Evolutionary conservation across 768 basidiomycete genomes (phyloP).

Genomic region (Tylopilus vinaceipallidus): DNA sequence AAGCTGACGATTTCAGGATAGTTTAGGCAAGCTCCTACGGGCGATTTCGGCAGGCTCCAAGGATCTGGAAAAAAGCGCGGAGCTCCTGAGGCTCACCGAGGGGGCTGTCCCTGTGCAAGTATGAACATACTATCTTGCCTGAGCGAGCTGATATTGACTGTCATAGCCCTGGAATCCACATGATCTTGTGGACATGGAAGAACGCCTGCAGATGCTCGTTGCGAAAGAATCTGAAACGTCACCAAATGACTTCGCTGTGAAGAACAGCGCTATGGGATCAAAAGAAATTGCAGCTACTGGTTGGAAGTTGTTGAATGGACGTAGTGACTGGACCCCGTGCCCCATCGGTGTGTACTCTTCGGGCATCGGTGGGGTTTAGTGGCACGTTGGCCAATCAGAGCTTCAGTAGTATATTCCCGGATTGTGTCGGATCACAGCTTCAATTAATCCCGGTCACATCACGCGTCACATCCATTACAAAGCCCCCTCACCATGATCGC

Average conservation of each 20-base stretch:
- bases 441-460: conserved; percentile 13
- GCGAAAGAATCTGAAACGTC: conserved; percentile 12
- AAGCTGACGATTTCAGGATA: conserved; percentile 13
- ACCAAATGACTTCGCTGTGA: background rate
- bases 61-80: conserved; percentile 17
- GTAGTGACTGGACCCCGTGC: conserved; percentile 55
- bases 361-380: too few species aligned
- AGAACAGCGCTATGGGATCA: background rate
- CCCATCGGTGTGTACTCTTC: conserved; percentile 60
- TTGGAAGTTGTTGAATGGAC: conserved; percentile 50
- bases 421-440: background rate
- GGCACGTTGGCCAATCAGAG: too few species aligned
- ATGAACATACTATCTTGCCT: background rate
- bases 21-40: conserved; percentile 21
- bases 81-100: conserved; percentile 14
- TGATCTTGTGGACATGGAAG: conserved; percentile 54
- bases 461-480: conserved; percentile 21
- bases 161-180: conserved; percentile 50
- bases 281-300: conserved; percentile 32
- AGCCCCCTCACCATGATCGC: conserved; percentile 8
- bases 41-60: conserved; percentile 20
- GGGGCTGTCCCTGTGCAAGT: conserved; percentile 16
- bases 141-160: background rate
- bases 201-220: conserved; percentile 44
- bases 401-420: background rate